Evolutionary conservation across 2,329 filamentous ascomycete species (phyloP).

Genomic region (Xylaria sp.): DNA sequence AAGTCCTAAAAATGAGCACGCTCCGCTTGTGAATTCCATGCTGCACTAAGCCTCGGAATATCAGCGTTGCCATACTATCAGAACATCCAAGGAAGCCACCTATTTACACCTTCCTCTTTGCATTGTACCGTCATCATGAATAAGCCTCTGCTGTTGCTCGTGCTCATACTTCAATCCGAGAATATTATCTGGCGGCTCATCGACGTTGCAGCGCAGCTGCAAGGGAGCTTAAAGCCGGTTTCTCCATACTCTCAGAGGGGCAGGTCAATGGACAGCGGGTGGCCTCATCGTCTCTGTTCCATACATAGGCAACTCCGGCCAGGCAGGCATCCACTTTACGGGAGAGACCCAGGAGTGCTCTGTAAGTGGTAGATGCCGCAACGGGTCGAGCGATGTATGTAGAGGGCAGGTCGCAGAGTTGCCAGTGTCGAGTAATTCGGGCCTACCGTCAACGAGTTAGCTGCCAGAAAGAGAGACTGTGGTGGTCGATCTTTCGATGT

Average conservation of each 20-base stretch:
- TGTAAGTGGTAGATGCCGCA: conserved; percentile 9
- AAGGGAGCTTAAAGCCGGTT: neutral
- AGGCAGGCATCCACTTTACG: neutral
- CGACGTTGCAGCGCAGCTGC: conserved; percentile 20
- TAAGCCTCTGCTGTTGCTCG: neutral
- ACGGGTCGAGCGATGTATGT: conserved; percentile 6
- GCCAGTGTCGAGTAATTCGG: conserved; percentile 22
- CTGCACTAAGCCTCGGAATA: neutral
- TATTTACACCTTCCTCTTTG: conserved; percentile 14
- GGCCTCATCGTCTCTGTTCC: conserved; percentile 1
- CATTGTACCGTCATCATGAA: neutral
- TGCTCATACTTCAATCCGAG: neutral
- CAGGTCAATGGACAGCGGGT: conserved; percentile 7
- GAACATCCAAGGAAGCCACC: neutral
- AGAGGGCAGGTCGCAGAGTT: conserved; percentile 19
- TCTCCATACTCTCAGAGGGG: conserved; percentile 9
- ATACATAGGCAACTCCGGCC: neutral
- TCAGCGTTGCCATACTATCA: too few species aligned
- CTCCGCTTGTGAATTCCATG: neutral
- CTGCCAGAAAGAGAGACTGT: conserved; percentile 3
- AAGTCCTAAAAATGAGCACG: conserved; percentile 5
- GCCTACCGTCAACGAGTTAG: conserved; percentile 13
- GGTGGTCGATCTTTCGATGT: conserved; percentile 12
- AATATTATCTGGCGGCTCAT: neutral
- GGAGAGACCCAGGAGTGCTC: neutral